These are phyloP conservation scores for Casuarina glauca DNA, from an alignment of 306 rosid genomes.

Conservation along the genomic window DNA sequence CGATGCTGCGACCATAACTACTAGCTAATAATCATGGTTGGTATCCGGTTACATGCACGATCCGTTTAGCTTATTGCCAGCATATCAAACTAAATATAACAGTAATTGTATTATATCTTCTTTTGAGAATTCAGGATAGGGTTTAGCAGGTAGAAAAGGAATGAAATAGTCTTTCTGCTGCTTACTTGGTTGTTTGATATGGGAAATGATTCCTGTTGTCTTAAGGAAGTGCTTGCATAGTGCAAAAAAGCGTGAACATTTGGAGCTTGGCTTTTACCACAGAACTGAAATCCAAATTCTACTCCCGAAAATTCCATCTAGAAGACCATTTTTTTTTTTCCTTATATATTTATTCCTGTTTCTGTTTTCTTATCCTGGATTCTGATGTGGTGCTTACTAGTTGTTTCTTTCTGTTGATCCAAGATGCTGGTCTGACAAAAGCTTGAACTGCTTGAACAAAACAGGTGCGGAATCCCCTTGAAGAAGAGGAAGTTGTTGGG, in stretches of 20 bases:
- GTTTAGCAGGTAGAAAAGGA: not conserved
- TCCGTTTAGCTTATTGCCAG: not conserved
- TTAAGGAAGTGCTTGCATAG: not conserved
- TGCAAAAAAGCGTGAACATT: slow-evolving; percentile 1
- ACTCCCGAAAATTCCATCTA: slow-evolving; percentile 15
- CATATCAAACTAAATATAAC: not conserved
- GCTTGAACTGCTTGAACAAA: slow-evolving; percentile 35
- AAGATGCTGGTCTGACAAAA: slow-evolving; percentile 21
- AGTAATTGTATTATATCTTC: not conserved
- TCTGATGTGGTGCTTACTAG: not conserved
- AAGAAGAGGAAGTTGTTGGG: slow-evolving; percentile 77
- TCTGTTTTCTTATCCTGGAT: slow-evolving; percentile 2
- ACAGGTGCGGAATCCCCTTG: slow-evolving; percentile 92
- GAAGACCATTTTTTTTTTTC: not conserved
- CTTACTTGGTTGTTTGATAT: not conserved
- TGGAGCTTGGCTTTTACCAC: slow-evolving; percentile 9
- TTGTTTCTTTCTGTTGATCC: not conserved
- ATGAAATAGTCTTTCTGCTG: slow-evolving; percentile 4
- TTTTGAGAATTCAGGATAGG: not conserved
- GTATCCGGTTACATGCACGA: not conserved
- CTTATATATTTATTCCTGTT: slow-evolving; percentile 14
- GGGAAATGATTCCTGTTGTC: slow-evolving; percentile 18
- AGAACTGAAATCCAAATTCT: not conserved
- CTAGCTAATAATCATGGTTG: not conserved
- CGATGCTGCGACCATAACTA: not conserved